These are phyloP conservation scores for Raphanus raphanistrum DNA, from an alignment of 345 rosid species.

Conservation along the genomic window DNA sequence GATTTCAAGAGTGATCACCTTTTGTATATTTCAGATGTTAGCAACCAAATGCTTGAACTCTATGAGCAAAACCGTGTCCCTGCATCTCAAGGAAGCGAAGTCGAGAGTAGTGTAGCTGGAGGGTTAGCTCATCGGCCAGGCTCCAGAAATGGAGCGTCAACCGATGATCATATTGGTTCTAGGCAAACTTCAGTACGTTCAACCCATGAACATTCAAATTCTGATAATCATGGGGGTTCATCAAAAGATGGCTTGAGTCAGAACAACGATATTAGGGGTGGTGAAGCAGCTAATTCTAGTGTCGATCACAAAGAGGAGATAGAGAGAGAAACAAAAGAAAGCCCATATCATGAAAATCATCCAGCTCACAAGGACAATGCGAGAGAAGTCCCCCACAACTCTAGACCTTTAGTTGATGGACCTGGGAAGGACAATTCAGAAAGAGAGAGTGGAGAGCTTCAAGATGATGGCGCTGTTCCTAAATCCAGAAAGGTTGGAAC, in stretches of 20 bases:
- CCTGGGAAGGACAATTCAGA: constrained; percentile 53
- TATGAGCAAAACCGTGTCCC: constrained; percentile 87
- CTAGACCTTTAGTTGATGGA: constrained; percentile 44
- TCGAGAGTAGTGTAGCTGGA: constrained; percentile 76
- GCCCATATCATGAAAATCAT: constrained; percentile 37
- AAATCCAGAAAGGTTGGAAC: constrained; percentile 47
- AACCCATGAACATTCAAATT: constrained; percentile 49
- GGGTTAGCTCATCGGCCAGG: constrained; percentile 51
- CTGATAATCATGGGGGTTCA: constrained; percentile 49
- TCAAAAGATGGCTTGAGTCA: constrained; percentile 41
- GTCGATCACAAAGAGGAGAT: constrained; percentile 58
- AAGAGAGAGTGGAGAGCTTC: constrained; percentile 53
- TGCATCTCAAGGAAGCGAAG: constrained; percentile 75
- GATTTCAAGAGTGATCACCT: neutral
- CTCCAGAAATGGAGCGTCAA: constrained; percentile 49
- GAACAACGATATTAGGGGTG: constrained; percentile 58
- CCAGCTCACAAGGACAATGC: constrained; percentile 27
- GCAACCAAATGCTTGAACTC: constrained; percentile 92
- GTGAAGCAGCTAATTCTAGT: constrained; percentile 67
- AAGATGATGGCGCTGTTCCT: constrained; percentile 46
- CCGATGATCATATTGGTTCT: constrained; percentile 50
- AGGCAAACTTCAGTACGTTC: constrained; percentile 49
- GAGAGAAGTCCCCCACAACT: constrained; percentile 48
- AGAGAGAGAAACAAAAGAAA: constrained; percentile 48
- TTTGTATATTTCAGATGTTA: constrained; percentile 61